Evolutionary conservation across 1,284 basidiomycete genomes (phyloP), one percentile per base, ranked within the genome.

Genomic region (Abortiporus biennis): DNA sequence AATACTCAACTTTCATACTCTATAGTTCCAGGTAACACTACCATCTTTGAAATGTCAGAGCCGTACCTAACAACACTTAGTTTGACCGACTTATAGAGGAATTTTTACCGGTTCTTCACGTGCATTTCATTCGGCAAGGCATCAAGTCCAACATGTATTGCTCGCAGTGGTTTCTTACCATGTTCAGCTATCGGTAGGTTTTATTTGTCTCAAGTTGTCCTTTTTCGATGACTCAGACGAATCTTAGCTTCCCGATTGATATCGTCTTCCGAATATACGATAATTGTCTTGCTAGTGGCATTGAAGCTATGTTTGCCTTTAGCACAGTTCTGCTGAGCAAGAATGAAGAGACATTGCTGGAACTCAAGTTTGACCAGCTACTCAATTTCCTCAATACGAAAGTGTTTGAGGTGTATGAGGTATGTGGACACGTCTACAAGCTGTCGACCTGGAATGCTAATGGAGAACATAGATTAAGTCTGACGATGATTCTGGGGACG

Each of bases 91-190:
- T 98, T 36, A 68, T 97, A 20, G 95, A 99, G 61, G 95, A 99
- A 49, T 61, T 93, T 4, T 67, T 97, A 1, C 95, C 95, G 3
- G 83, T 95, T 6, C 68, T 99, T 5, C 87, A 97, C 58, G 68
- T 92, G 15, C 96, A 98, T 64, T 86, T 99, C 54, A 66, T 93
- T 23, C 78, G 94, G 33, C 89, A 96, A 63, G 94, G 95, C 24
- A 71, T 98, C 57, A 96, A 95, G 63, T 92, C 90, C 38, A 93
- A 87, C 65, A 98, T 98, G 93, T 99, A 89, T 58, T 87, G 84
- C 55, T 92, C 88, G 13, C 93, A 97, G 57, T 99, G 96, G 95
- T 97, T 98, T 65, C 75, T 99, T 62, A 99, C 95, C 0, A 72
- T 99, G 59, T 99, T 98, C 68, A 92, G 91, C 53, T 95, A 93